Conservation (phyloP, 2,329 filamentous ascomycete genomes). For the Aspergillus neoniger region DNA sequence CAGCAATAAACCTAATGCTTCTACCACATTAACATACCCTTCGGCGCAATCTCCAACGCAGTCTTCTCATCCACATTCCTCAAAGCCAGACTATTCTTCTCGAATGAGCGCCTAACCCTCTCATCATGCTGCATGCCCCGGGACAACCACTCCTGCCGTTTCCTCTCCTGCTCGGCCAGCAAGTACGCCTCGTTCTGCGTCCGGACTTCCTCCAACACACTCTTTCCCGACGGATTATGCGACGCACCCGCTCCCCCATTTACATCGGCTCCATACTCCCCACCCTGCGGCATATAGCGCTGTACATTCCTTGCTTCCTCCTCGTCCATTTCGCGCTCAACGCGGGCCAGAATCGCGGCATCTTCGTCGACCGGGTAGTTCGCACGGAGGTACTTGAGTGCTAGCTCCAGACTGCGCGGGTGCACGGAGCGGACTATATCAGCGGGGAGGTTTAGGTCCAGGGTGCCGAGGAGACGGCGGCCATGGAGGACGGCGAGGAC, state of each 20-base stretch:
- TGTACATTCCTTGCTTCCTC: conserved; percentile 45
- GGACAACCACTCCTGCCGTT: conserved; percentile 55
- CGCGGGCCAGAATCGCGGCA: conserved; percentile 49
- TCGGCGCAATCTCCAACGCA: conserved; percentile 38
- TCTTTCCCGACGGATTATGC: conserved; percentile 46
- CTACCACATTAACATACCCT: background rate
- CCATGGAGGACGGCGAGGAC: conserved; percentile 44
- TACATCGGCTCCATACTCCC: conserved; percentile 43
- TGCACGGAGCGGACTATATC: conserved; percentile 40
- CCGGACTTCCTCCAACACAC: conserved; percentile 43
- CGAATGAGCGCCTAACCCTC: conserved; percentile 32
- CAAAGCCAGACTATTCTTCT: conserved; percentile 36
- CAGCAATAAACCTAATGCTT: background rate
- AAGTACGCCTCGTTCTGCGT: conserved; percentile 44
- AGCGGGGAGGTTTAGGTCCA: conserved; percentile 46
- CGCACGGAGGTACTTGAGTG: conserved; percentile 45
- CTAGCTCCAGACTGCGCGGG: conserved; percentile 36
- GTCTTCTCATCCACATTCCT: conserved; percentile 39
- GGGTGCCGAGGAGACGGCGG: conserved; percentile 47
- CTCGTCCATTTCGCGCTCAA: conserved; percentile 43
- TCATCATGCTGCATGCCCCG: conserved; percentile 50
- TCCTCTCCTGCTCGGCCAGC: conserved; percentile 47
- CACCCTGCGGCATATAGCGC: conserved; percentile 48
- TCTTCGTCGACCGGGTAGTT: conserved; percentile 51
- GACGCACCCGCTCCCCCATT: conserved; percentile 31